phyloP scores from a whole-genome alignment of 106 monocot genomes.

The Iris macrosiphon region DNA sequence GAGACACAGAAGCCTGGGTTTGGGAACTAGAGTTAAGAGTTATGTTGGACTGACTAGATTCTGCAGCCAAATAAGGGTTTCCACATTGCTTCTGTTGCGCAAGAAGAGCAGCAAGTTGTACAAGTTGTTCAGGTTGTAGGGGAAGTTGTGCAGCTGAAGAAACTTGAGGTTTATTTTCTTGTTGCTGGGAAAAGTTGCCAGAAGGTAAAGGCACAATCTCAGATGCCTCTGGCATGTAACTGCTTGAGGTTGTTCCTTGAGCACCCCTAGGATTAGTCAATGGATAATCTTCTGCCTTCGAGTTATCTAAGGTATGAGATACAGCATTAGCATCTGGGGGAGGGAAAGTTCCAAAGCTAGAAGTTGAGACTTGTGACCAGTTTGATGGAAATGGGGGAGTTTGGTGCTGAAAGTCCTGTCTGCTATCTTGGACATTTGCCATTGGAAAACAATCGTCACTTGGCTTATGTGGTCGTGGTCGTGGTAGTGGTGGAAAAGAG shows the following conservation, averaged over 20 bases:
- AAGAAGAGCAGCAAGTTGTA: conserved; percentile 60
- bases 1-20: not conserved
- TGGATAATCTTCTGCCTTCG: conserved; percentile 17
- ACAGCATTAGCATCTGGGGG: conserved; percentile 7
- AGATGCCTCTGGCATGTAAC: conserved; percentile 21
- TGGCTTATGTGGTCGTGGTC: conserved; percentile 1
- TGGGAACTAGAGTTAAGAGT: conserved; percentile 5
- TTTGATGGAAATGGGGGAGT: conserved; percentile 15
- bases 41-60: conserved; percentile 6
- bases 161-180: conserved; percentile 29
- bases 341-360: conserved; percentile 14
- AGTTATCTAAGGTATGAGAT: conserved; percentile 17
- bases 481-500: conserved; percentile 13
- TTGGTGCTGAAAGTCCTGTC: conserved; percentile 24
- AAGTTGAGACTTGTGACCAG: conserved; percentile 25
- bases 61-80: conserved; percentile 15
- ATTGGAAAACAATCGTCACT: not conserved
- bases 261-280: conserved; percentile 6
- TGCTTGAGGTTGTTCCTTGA: conserved; percentile 19
- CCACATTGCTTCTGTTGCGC: conserved; percentile 55
- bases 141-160: conserved; percentile 29
- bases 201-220: not conserved
- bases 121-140: conserved; percentile 64
- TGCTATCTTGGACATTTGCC: conserved; percentile 24
- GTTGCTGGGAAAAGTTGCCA: conserved; percentile 5